A percentile compares a stretch with the other conserved stretches of the same genome.
These are phyloP conservation scores for Salix exigua DNA, from an alignment of 345 rosid species.

Conservation along the genomic window DNA sequence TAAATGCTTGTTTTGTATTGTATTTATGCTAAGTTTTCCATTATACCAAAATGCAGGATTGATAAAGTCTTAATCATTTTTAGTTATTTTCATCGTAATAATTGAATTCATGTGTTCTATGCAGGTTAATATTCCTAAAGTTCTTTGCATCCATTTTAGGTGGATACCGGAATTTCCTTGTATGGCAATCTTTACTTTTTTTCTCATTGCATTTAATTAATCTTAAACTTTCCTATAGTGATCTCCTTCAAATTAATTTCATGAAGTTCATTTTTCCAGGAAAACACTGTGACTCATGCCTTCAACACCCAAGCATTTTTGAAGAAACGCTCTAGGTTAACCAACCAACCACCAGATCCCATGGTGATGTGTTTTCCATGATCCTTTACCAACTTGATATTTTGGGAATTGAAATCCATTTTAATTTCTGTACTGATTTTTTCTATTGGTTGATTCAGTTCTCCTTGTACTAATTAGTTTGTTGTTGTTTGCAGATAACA, in stretches of 20 bases:
- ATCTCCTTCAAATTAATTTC: slow-evolving; percentile 12
- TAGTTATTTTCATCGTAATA: not conserved
- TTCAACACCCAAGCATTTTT: slow-evolving; percentile 90
- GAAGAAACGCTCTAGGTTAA: slow-evolving; percentile 86
- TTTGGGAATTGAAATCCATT: not conserved
- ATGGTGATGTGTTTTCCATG: slow-evolving; percentile 55
- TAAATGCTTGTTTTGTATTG: slow-evolving; percentile 5
- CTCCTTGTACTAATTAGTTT: not conserved
- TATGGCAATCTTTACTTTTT: slow-evolving; percentile 33
- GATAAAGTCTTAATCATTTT: not conserved
- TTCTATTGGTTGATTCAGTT: not conserved
- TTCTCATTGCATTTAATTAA: slow-evolving; percentile 14
- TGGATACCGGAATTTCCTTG: slow-evolving; percentile 98
- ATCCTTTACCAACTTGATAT: not conserved
- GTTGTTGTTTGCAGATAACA: slow-evolving; percentile 48
- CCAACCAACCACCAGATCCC: slow-evolving; percentile 81
- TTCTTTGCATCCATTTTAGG: slow-evolving; percentile 89
- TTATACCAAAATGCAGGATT: not conserved
- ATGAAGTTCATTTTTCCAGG: slow-evolving; percentile 40
- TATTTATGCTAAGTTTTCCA: not conserved
- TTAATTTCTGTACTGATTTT: not conserved
- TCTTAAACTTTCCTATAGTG: slow-evolving; percentile 1
- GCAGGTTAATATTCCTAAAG: slow-evolving; percentile 92
- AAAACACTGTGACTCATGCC: slow-evolving; percentile 56
- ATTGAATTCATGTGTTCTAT: slow-evolving; percentile 18